phyloP scores from a whole-genome alignment of 345 rosid genomes.

The Schrenkiella parvula region DNA sequence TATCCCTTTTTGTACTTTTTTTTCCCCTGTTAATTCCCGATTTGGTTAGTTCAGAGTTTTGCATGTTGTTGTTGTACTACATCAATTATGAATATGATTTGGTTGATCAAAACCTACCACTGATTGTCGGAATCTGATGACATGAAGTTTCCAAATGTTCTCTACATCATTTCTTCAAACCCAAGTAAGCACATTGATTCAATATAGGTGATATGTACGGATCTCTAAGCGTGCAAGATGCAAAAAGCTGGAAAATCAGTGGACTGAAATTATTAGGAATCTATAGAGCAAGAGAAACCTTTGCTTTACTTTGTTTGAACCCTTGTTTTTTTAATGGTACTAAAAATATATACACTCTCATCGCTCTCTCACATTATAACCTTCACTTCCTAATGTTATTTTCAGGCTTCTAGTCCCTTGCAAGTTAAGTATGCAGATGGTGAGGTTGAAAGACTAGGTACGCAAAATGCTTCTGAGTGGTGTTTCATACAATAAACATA shows the following conservation, averaged over 20 bases:
- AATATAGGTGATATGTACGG: background rate
- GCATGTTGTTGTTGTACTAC: background rate
- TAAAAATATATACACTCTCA: background rate
- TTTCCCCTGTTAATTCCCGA: background rate
- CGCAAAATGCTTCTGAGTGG: background rate
- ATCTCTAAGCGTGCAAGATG: background rate
- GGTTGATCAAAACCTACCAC: background rate
- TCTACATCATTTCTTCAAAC: constrained; percentile 13
- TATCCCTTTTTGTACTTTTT: background rate
- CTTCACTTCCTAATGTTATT: constrained; percentile 15
- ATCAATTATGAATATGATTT: background rate
- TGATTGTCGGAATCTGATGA: background rate
- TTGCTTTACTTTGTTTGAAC: background rate
- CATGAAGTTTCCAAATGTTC: background rate
- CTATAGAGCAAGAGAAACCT: background rate
- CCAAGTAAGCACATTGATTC: constrained; percentile 8
- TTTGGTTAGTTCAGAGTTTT: background rate
- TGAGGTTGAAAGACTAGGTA: constrained; percentile 96
- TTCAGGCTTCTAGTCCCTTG: constrained; percentile 94
- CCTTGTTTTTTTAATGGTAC: background rate
- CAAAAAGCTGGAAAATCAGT: background rate
- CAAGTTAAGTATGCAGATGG: constrained; percentile 99
- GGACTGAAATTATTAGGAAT: background rate
- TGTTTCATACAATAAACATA: background rate
- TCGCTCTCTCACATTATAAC: background rate